phyloP scores from a whole-genome alignment of 169 alveolate genomes.

The Blepharisma undulans region DNA sequence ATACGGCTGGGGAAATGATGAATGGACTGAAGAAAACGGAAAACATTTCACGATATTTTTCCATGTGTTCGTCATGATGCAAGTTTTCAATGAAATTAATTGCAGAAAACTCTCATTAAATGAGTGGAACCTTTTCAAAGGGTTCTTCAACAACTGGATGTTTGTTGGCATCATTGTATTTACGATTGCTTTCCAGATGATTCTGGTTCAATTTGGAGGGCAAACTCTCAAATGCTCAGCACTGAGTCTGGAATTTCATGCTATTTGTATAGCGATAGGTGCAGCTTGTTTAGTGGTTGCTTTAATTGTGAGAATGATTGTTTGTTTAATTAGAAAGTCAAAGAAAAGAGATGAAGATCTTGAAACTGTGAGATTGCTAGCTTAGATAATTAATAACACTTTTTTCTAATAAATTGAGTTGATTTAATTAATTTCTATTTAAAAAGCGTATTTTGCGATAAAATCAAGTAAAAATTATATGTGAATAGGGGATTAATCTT shows the following conservation, averaged over 20 bases:
- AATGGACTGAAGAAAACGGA: slow-evolving; percentile 38
- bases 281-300: neutral
- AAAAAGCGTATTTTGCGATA: too few species aligned
- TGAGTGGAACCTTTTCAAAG: slow-evolving; percentile 50
- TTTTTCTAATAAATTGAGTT: neutral
- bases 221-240: slow-evolving; percentile 28
- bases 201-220: slow-evolving; percentile 32
- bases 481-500: neutral
- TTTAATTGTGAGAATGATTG: slow-evolving; percentile 31
- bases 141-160: slow-evolving; percentile 24
- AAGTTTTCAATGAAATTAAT: slow-evolving; percentile 82
- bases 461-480: too few species aligned
- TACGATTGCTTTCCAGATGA: slow-evolving; percentile 7
- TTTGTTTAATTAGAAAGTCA: neutral
- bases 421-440: too few species aligned
- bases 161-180: slow-evolving; percentile 19
- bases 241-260: slow-evolving; percentile 5
- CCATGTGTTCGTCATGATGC: slow-evolving; percentile 81
- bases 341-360: neutral
- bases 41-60: slow-evolving; percentile 63
- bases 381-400: neutral
- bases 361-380: neutral
- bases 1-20: slow-evolving; percentile 51
- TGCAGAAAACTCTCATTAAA: slow-evolving; percentile 77
- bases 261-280: slow-evolving; percentile 12